Percentiles rank a stretch among this genome's conserved stretches.
phyloP scores from a whole-genome alignment of 2,329 filamentous ascomycete genomes.

The Neospermospora avenae region DNA sequence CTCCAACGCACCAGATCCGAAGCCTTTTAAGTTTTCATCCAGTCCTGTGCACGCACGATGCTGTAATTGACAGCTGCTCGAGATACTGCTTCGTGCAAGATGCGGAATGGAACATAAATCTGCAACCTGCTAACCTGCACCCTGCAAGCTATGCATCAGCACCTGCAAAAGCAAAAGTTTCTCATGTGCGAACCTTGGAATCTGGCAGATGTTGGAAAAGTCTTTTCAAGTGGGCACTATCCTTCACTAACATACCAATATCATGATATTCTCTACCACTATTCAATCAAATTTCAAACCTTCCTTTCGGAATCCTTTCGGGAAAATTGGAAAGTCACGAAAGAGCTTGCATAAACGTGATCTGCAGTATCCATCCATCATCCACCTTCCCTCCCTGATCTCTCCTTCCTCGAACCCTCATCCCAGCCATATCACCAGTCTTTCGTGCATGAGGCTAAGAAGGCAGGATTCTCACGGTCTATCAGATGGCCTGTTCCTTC shows the following conservation, averaged over 20 bases:
- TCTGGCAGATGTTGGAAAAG: too few relatives aligned
- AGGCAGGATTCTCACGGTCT: constrained; percentile 1
- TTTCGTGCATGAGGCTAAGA: constrained; percentile 12
- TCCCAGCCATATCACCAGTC: constrained; percentile 7
- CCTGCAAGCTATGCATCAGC: not conserved
- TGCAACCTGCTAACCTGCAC: not conserved
- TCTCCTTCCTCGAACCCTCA: not conserved
- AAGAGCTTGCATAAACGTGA: not conserved
- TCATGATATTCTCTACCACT: too few relatives aligned
- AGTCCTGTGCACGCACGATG: not conserved
- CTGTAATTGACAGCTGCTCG: constrained; percentile 12
- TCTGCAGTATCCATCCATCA: too few relatives aligned
- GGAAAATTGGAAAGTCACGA: too few relatives aligned
- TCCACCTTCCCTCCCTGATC: not conserved
- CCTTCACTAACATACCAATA: too few relatives aligned
- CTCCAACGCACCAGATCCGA: constrained; percentile 7
- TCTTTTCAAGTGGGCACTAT: too few relatives aligned
- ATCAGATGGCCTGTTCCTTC: constrained; percentile 6
- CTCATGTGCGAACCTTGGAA: not conserved
- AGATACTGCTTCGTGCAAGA: not conserved
- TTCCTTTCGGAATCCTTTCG: too few relatives aligned
- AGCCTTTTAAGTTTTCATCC: constrained; percentile 1
- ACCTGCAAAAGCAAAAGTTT: too few relatives aligned
- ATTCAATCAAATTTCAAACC: too few relatives aligned
- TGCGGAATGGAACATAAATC: not conserved